These are phyloP conservation scores for Fusarium denticulatum DNA, from an alignment of 2,329 filamentous ascomycete species.

Conservation along the genomic window DNA sequence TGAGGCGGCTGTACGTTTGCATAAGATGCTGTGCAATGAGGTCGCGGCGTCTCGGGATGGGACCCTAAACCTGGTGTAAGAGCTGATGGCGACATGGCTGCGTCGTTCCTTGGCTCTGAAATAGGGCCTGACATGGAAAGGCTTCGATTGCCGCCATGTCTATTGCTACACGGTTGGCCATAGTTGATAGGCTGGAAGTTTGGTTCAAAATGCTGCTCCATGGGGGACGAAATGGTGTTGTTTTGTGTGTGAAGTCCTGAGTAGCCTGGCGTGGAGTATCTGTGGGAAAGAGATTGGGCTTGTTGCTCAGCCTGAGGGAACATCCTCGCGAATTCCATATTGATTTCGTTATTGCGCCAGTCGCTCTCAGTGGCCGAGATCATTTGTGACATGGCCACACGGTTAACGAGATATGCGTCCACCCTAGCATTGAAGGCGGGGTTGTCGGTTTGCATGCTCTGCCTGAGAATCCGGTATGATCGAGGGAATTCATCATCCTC, in stretches of 20 bases:
- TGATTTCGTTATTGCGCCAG: slow-evolving; percentile 58
- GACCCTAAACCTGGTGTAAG: slow-evolving; percentile 45
- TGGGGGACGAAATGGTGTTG: slow-evolving; percentile 23
- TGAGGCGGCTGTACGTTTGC: slow-evolving; percentile 23
- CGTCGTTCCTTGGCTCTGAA: slow-evolving; percentile 23
- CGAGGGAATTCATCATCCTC: slow-evolving; percentile 83
- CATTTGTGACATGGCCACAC: slow-evolving; percentile 55
- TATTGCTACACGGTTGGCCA: slow-evolving; percentile 1
- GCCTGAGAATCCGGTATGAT: slow-evolving; percentile 71
- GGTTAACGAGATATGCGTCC: slow-evolving; percentile 58
- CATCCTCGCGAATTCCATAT: slow-evolving; percentile 57
- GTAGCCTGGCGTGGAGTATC: slow-evolving; percentile 35
- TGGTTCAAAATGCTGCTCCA: slow-evolving; percentile 29
- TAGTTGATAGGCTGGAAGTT: slow-evolving; percentile 43
- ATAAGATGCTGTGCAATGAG: slow-evolving; percentile 34
- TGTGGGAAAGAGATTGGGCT: slow-evolving; percentile 39
- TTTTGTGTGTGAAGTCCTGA: slow-evolving; percentile 16
- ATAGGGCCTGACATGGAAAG: slow-evolving; percentile 34
- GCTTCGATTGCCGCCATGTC: slow-evolving; percentile 24
- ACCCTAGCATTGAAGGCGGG: slow-evolving; percentile 70
- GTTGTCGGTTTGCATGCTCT: slow-evolving; percentile 69
- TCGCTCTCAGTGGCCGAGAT: slow-evolving; percentile 50
- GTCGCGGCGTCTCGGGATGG: slow-evolving; percentile 34
- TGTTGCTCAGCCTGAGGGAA: slow-evolving; percentile 54
- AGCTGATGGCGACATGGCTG: slow-evolving; percentile 38